Evolutionary conservation across 495 filamentous ascomycete species (phyloP).

Genomic region (Daldinia childiae): DNA sequence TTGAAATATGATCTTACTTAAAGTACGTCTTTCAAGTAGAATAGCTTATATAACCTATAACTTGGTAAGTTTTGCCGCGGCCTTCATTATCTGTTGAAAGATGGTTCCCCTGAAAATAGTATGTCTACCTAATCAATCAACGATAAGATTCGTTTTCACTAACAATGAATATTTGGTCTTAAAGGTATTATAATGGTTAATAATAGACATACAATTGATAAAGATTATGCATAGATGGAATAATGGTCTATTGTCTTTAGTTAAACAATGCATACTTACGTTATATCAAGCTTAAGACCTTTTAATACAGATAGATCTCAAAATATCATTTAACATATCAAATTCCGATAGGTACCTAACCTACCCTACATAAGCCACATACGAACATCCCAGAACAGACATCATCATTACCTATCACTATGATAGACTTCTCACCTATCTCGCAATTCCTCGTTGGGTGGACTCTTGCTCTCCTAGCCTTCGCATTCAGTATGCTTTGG

Average conservation of each 20-base stretch:
- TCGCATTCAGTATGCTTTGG: not conserved
- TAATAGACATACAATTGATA: not conserved
- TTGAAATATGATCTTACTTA: no score
- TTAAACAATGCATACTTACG: not conserved
- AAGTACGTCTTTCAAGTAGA: no score
- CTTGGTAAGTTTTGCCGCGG: no score
- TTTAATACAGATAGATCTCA: not conserved
- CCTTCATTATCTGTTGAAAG: not conserved
- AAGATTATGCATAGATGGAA: not conserved
- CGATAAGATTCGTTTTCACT: not conserved
- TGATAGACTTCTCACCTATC: not conserved
- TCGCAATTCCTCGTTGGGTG: slow-evolving; percentile 8
- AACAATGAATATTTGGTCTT: not conserved
- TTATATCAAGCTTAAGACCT: not conserved
- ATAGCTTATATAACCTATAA: no score
- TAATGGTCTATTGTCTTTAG: not conserved
- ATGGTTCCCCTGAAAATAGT: no score
- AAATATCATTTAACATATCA: not conserved
- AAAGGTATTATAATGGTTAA: not conserved
- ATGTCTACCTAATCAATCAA: not conserved
- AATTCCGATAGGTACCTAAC: not conserved
- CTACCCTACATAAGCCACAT: not conserved
- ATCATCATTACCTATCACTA: not conserved
- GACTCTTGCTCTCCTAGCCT: slow-evolving; percentile 3
- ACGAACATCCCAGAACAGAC: not conserved